Percentiles rank a stretch among this genome's conserved stretches.
Evolutionary conservation across 768 basidiomycete genomes (phyloP).

Genomic region (Termitomyces sp.): DNA sequence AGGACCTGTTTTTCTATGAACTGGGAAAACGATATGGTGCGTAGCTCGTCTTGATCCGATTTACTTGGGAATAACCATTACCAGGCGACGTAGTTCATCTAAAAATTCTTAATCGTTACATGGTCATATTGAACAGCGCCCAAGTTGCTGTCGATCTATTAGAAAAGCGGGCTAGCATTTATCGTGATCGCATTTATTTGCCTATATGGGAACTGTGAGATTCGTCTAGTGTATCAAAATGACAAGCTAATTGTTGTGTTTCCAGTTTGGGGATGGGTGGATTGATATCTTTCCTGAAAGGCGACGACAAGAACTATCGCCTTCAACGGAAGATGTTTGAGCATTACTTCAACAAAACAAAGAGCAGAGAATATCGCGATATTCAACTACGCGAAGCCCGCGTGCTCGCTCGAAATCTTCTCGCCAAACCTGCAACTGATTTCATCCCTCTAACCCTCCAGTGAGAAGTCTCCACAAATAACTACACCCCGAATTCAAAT

Average conservation of each 20-base stretch:
- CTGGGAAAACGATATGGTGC: conserved; percentile 31
- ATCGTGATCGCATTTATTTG: not conserved
- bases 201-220: not conserved
- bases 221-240: not conserved
- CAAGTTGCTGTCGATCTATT: conserved; percentile 18
- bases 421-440: conserved; percentile 16
- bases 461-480: not conserved
- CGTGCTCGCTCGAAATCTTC: conserved; percentile 25
- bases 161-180: not conserved
- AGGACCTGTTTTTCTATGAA: conserved; percentile 24
- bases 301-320: conserved; percentile 20
- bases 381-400: conserved; percentile 27
- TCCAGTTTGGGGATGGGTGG: not conserved
- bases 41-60: not conserved
- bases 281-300: conserved; percentile 7
- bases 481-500: not conserved
- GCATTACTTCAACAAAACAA: conserved; percentile 16
- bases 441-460: conserved; percentile 1
- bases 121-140: conserved; percentile 20
- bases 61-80: not conserved
- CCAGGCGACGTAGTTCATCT: not conserved
- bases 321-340: conserved; percentile 18
- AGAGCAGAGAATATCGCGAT: conserved; percentile 19
- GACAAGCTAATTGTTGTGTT: not conserved
- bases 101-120: conserved; percentile 19